Evolutionary conservation across 1,139 yeast genomes (phyloP), one percentile per base, ranked within the genome.

Genomic region (Hyphopichia buzzinii): DNA sequence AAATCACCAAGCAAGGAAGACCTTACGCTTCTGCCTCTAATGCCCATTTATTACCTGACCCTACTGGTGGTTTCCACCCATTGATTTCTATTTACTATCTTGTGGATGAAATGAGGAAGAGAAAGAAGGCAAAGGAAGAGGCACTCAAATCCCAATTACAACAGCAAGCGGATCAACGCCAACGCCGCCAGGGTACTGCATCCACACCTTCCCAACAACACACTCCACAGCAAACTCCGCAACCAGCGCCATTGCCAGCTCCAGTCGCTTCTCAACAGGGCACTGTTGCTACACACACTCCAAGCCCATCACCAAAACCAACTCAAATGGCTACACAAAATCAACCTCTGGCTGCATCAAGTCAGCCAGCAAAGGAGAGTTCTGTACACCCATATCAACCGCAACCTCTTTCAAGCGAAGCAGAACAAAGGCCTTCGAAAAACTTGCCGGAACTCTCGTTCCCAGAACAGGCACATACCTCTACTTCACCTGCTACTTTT

Each of bases 31-130:
- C 70, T 14, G 72, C 72, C 4, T 57, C 67, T 2, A 67, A 66
- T 41, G 51, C 66, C 30, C 64, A 60, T 40, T 59, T 62, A 36
- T 67, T 63, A 48, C 78, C 76, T 1, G 95, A 87, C 57, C 97
- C 97, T n/a, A 86, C 96, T 1, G 74, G 78, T 38, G 95, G 94
- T 1, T 92, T 77, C 59, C 96, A 89, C 59, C 97, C 98, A 0
- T 68, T 90, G 45, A 64, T 92, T 10, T 87, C 96, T 2, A 83
- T 92, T 26, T 94, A 94, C 57, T 84, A 77, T 54, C 71, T 94
- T 49, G 96, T 90, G 16, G 80, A 78, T 38, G 99, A 92, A 61
- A 84, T 84, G 89, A 55, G 71, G 43, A 79, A 77, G 49, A 76
- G 95, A 40, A 77, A 85, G 69, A 65, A 69, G 65, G 74, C 84